Conservation (phyloP, 306 rosid genomes). For the Fragaria nilgerrensis region DNA sequence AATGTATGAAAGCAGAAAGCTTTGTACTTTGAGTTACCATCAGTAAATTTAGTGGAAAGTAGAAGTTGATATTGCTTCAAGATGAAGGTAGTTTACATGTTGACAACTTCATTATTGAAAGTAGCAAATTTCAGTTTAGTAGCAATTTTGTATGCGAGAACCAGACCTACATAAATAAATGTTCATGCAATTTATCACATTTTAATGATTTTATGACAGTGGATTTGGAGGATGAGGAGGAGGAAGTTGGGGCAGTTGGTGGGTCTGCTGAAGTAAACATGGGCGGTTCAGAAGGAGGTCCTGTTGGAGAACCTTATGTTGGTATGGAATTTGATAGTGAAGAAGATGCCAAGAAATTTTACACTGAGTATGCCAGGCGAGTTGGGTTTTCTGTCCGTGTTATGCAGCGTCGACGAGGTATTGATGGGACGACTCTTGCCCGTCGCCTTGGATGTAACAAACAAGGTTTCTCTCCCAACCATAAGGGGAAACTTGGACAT, state of each 20-base stretch:
- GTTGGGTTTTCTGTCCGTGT: constrained; percentile 75
- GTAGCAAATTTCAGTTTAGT: not conserved
- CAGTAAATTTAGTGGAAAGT: not conserved
- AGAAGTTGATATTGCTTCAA: not conserved
- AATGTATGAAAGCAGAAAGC: not conserved
- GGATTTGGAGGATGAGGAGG: constrained; percentile 59
- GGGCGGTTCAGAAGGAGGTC: constrained; percentile 47
- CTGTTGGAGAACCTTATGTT: constrained; percentile 59
- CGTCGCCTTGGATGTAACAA: constrained; percentile 94
- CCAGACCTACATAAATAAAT: not conserved
- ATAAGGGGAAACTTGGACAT: constrained; percentile 44
- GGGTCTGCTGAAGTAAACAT: constrained; percentile 43
- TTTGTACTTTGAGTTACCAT: not conserved
- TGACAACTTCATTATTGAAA: not conserved
- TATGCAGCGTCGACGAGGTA: constrained; percentile 86
- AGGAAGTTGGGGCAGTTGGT: constrained; percentile 39
- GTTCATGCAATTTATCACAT: constrained; percentile 23
- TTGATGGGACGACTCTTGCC: constrained; percentile 91
- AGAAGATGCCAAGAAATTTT: constrained; percentile 70
- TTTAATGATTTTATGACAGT: constrained; percentile 30
- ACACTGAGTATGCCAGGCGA: constrained; percentile 69
- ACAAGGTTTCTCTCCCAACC: constrained; percentile 86
- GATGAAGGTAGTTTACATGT: not conserved
- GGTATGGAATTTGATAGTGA: constrained; percentile 92
- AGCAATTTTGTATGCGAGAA: not conserved